Percentiles rank a stretch among this genome's conserved stretches.
Evolutionary conservation across 73 alveolate genomes (phyloP).

Genomic region (Paramecium primaurelia): DNA sequence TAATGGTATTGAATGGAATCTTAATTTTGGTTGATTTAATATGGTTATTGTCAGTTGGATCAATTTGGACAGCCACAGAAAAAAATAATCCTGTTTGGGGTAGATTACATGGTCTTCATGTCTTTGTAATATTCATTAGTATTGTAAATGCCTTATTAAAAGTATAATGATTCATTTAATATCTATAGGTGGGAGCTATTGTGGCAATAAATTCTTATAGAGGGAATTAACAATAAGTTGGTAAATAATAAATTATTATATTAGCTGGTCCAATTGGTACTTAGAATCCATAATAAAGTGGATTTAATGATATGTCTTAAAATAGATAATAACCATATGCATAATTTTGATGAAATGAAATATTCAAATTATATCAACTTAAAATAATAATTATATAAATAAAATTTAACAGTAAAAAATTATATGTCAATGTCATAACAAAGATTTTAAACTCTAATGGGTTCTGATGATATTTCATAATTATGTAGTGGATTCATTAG

Average conservation of each 20-base stretch:
- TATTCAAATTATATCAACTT: neutral
- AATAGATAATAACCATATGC: neutral
- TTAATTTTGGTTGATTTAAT: conserved; percentile 56
- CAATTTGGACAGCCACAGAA: conserved; percentile 56
- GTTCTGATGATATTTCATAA: conserved; percentile 22
- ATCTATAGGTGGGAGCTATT: conserved; percentile 17
- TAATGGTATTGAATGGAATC: conserved; percentile 59
- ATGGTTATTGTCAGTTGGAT: conserved; percentile 62
- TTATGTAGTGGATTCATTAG: conserved; percentile 40
- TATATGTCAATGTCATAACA: conserved; percentile 8
- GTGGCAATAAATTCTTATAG: conserved; percentile 40
- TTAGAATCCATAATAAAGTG: neutral
- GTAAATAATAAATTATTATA: neutral
- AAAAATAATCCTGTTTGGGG: conserved; percentile 56
- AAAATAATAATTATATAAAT: neutral
- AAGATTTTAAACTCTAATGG: neutral
- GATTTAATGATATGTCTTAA: conserved; percentile 7
- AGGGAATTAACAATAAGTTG: conserved; percentile 26
- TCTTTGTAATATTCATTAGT: conserved; percentile 45
- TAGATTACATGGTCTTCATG: conserved; percentile 57
- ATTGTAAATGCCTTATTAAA: conserved; percentile 46
- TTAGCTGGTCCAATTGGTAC: neutral
- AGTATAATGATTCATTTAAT: neutral
- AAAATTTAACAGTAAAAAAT: conserved; percentile 16
- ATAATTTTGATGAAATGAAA: neutral